A percentile compares a stretch with the other conserved stretches of the same genome.
Evolutionary conservation across 441 rosid genomes (phyloP).

Genomic region (Erodium texanum): DNA sequence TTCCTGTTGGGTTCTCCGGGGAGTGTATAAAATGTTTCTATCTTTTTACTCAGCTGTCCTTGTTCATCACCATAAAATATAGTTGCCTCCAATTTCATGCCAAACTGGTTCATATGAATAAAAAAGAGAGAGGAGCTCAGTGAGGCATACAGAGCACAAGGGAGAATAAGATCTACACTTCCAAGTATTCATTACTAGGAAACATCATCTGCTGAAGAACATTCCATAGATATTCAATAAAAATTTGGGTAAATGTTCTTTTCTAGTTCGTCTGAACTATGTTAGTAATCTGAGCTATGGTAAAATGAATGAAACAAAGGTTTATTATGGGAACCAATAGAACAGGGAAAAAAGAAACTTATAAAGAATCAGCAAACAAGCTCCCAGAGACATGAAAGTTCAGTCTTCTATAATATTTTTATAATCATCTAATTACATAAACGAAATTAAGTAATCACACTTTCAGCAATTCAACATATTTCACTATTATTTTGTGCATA

Average conservation of each 20-base stretch:
- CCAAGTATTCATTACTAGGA: too few species aligned
- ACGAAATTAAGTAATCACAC: background rate
- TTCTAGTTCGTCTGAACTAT: too few species aligned
- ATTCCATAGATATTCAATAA: too few species aligned
- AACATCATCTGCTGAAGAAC: too few species aligned
- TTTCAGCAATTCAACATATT: background rate
- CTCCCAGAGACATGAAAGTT: background rate
- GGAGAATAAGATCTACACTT: too few species aligned
- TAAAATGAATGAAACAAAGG: too few species aligned
- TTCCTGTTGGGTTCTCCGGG: background rate
- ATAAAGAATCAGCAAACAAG: background rate
- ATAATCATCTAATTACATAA: background rate
- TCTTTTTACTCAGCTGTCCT: constrained; percentile 1
- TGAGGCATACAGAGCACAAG: too few species aligned
- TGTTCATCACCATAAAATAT: background rate
- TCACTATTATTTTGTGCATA: background rate
- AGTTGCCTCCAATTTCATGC: too few species aligned
- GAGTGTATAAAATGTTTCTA: background rate
- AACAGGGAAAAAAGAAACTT: background rate
- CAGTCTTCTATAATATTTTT: background rate
- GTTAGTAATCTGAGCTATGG: too few species aligned
- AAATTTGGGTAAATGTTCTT: too few species aligned
- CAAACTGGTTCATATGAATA: too few species aligned
- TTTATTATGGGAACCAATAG: background rate
- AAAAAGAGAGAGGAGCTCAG: too few species aligned